Conservation (phyloP, 805 yeast species). For the Starmerella apis region DNA sequence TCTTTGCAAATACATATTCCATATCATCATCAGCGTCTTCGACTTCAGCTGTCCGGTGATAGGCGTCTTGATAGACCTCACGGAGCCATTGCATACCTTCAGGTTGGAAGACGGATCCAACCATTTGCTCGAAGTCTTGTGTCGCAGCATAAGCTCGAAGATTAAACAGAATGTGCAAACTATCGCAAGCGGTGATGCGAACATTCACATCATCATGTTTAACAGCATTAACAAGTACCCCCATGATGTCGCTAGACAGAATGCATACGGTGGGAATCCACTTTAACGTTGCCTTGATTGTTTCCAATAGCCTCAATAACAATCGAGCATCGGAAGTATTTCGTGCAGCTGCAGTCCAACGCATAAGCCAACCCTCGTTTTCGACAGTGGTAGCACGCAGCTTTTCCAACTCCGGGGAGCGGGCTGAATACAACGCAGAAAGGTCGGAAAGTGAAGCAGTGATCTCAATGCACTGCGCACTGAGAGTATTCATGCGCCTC, state of each 20-base stretch:
- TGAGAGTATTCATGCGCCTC: constrained; percentile 61
- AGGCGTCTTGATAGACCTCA: constrained; percentile 40
- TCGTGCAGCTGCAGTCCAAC: constrained; percentile 46
- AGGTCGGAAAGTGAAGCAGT: constrained; percentile 62
- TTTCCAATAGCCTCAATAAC: constrained; percentile 51
- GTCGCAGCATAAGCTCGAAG: constrained; percentile 60
- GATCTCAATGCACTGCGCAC: constrained; percentile 74
- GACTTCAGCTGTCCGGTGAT: constrained; percentile 29
- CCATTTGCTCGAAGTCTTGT: constrained; percentile 63
- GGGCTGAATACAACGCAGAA: constrained; percentile 52
- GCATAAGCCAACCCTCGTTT: constrained; percentile 73
- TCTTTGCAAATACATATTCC: constrained; percentile 70
- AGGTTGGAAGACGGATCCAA: constrained; percentile 64
- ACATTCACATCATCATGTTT: constrained; percentile 44
- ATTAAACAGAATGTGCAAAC: constrained; percentile 68
- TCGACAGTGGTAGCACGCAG: constrained; percentile 46
- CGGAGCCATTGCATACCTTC: constrained; percentile 64
- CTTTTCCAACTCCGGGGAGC: constrained; percentile 44
- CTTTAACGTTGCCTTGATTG: constrained; percentile 78
- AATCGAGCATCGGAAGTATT: constrained; percentile 14
- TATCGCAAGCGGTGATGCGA: constrained; percentile 77
- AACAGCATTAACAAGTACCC: constrained; percentile 43
- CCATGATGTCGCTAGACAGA: constrained; percentile 53
- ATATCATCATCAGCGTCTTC: constrained; percentile 60
- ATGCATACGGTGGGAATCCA: constrained; percentile 81